Evolutionary conservation across 2,329 filamentous ascomycete genomes (phyloP), one percentile per base, ranked within the genome.

Genomic region (Cladosporium sphaerospermum): DNA sequence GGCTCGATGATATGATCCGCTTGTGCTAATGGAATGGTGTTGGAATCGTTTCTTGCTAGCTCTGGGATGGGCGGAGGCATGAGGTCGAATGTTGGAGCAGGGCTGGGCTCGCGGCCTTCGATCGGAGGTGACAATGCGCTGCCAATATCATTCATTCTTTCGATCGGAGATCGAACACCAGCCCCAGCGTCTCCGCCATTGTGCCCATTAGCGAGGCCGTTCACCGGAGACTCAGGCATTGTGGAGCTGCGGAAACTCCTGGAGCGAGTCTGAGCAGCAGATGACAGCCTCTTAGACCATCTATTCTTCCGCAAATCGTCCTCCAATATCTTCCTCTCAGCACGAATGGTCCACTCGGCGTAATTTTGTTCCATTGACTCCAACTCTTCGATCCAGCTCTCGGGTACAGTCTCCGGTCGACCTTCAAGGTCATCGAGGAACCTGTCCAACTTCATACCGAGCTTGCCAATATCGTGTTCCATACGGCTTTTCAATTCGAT

Each of bases 341-440:
- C 90, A 45, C 85, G 79, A 45, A 86, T 84, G 41, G 84, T 82
- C 93, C 93, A 99, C 19, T 84, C 79, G 7, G 83, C 81, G 69
- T 92, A 96, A 31, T 84, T 80, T 9, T 78, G 75, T 68, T 99
- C 93, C 4, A 95, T 75, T 0, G 73, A 71, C 67, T 97, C 93
- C 72, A 97, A 85, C 4, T 84, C 80, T 62, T 95, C 89, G 53
- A 97, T 82, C 93, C 92, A 99, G 28, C 75, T 68, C 39, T 95
- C 87, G 0, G 93, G 93, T 9, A 99, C 74, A 0, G 86, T 89
- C 63, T 99, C 93, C 41, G 86, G 78, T 52, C 84, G 78, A 1
- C 89, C 91, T 69, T 97, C 93, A 2, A 97, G 76, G 32, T 82
- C 79, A 69, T 99, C 91, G 11, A 99, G 78, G 80, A 96, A 89